Conservation (phyloP, 441 rosid species). For the Jatropha multifida region DNA sequence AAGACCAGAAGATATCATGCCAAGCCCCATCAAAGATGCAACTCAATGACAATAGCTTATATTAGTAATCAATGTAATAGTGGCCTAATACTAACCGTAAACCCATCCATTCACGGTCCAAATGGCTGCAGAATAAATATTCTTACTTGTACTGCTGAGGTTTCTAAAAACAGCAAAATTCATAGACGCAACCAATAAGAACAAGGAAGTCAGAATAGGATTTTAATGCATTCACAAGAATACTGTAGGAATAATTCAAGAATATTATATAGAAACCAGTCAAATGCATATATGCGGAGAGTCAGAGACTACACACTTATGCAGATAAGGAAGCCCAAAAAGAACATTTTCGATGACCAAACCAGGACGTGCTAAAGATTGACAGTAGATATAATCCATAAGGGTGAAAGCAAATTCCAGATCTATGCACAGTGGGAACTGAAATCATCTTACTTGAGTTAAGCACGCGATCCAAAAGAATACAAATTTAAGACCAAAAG, state of each 20-base stretch:
- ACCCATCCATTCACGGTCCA: too few species aligned
- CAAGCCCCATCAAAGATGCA: slow-evolving; percentile 3
- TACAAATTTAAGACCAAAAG: background rate
- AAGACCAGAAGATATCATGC: background rate
- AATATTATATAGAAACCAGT: background rate
- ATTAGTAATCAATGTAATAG: background rate
- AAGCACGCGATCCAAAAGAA: background rate
- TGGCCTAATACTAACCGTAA: background rate
- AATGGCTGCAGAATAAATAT: background rate
- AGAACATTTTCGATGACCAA: slow-evolving; percentile 1
- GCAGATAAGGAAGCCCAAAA: background rate
- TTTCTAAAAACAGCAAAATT: background rate
- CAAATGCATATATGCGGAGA: background rate
- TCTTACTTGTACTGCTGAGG: background rate
- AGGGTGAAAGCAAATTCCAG: background rate
- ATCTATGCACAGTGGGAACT: background rate
- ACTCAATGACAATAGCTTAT: background rate
- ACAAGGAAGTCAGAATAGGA: background rate
- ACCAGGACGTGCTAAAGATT: background rate
- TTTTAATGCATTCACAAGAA: background rate
- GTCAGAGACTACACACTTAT: background rate
- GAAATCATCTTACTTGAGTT: background rate
- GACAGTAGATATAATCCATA: background rate
- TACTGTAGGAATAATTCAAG: background rate
- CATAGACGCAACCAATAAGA: background rate